Evolutionary conservation across 1,139 yeast genomes (phyloP).

Genomic region (Pneumocystis oryctolagi): DNA sequence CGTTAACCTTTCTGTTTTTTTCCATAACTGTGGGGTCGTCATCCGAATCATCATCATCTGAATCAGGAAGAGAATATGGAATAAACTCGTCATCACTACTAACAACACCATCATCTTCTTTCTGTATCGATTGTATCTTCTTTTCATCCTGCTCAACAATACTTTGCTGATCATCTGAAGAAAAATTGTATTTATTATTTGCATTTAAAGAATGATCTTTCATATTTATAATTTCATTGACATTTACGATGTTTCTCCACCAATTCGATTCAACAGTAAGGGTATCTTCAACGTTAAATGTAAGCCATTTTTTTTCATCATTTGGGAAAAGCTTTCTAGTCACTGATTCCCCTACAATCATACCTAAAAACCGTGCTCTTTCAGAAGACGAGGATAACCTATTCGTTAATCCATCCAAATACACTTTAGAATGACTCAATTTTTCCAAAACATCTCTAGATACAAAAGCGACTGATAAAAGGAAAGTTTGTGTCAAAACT

Average conservation of each 20-base stretch:
- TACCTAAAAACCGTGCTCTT: background rate
- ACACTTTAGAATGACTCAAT: background rate
- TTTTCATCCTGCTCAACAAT: background rate
- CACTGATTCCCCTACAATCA: background rate
- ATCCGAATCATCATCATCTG: constrained; percentile 2
- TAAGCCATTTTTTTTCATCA: background rate
- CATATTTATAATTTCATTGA: background rate
- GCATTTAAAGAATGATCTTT: background rate
- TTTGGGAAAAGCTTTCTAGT: background rate
- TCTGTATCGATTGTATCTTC: background rate
- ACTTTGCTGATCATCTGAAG: background rate
- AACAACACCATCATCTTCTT: background rate
- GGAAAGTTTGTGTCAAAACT: background rate
- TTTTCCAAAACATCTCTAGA: background rate
- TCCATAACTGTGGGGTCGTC: background rate
- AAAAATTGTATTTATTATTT: background rate
- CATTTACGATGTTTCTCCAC: background rate
- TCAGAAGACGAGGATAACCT: background rate
- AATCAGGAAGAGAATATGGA: background rate
- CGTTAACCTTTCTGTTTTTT: background rate
- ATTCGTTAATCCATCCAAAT: background rate
- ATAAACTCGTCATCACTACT: background rate
- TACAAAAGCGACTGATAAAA: background rate
- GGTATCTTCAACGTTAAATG: background rate
- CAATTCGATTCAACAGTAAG: background rate